Base-by-base conservation (phyloP, 1,284 basidiomycete species). In the Boletus semigastroideus region DNA sequence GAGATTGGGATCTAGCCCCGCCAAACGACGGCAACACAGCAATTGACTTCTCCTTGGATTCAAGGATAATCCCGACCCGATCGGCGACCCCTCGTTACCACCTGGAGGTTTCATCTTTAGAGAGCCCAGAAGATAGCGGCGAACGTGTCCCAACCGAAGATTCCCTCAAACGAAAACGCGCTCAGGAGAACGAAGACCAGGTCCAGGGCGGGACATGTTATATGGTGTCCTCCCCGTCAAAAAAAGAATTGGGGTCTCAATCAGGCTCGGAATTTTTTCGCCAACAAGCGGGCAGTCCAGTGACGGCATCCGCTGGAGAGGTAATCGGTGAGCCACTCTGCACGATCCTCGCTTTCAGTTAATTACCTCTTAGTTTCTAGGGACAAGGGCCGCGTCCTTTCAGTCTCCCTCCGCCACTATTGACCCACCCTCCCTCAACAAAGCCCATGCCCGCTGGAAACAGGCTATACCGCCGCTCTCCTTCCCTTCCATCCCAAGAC, bases 81-180 rank as follows among this genome's bases (percentile, higher is more conserved):
- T 52, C 53, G 27, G 57, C 42, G 36, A 58, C 67, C 19, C 71
- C 78, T 33, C 72, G 72, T 48, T 84, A 85, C 65, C 76, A 80
- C 59, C 74, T 82, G 51, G 75, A 80, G 52, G 81, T 78, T 10
- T 78, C 76, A 0, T 78, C 78, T 51, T 56, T 78, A 2, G 77
- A 84, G 52, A 59, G 65, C 33, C 45, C 53, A 7, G 44, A 51
- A 36, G 43, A 34, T 14, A 43, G 40, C 27, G 30, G 37, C n/a
- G 53, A 49, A 45, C 16, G 39, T 4, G 48, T 46, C 13, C 59
- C 65, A 34, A 63, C 60, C 27, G 72, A 71, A 48, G 73, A 73
- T 37, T 79, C 78, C 4, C 79, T 79, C 59, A 79, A 80, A 62
- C 81, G 83, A 66, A 80, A 78, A 14, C 34, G 14, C 31, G 56